Conservation (phyloP, 306 rosid genomes). For the Dalbergia oliveri region DNA sequence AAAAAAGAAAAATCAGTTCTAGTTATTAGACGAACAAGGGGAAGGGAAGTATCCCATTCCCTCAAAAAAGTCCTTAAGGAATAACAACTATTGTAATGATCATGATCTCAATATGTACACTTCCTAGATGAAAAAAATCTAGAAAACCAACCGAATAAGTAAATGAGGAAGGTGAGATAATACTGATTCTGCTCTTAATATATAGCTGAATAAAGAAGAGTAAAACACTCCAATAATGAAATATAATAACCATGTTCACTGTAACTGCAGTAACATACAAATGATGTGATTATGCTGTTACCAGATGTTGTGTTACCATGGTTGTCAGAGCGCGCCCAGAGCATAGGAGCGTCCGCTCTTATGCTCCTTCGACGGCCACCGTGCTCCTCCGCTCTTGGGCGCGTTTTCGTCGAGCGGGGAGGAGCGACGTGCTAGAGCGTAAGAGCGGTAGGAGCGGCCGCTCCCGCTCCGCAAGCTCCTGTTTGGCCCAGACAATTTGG, state of each 20-base stretch:
- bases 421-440: too few species aligned
- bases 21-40: conserved; percentile 11
- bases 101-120: conserved; percentile 3
- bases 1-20: conserved; percentile 4
- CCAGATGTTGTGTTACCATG: too few species aligned
- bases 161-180: conserved; percentile 10
- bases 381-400: too few species aligned
- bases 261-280: neutral
- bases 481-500: too few species aligned
- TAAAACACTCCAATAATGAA: conserved; percentile 1
- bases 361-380: too few species aligned
- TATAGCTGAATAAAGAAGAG: conserved; percentile 6
- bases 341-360: too few species aligned
- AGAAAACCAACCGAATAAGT: conserved; percentile 33
- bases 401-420: too few species aligned
- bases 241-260: conserved; percentile 1
- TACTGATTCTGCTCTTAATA: conserved; percentile 1
- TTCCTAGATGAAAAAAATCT: neutral
- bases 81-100: neutral
- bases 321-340: too few species aligned
- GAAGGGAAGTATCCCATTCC: neutral
- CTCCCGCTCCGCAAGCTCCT: too few species aligned
- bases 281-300: conserved; percentile 11
- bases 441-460: too few species aligned
- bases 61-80: neutral